A percentile compares a stretch with the other conserved stretches of the same genome.
These are phyloP conservation scores for Beauveria medogensis DNA, from an alignment of 2,329 filamentous ascomycete genomes.

Conservation along the genomic window DNA sequence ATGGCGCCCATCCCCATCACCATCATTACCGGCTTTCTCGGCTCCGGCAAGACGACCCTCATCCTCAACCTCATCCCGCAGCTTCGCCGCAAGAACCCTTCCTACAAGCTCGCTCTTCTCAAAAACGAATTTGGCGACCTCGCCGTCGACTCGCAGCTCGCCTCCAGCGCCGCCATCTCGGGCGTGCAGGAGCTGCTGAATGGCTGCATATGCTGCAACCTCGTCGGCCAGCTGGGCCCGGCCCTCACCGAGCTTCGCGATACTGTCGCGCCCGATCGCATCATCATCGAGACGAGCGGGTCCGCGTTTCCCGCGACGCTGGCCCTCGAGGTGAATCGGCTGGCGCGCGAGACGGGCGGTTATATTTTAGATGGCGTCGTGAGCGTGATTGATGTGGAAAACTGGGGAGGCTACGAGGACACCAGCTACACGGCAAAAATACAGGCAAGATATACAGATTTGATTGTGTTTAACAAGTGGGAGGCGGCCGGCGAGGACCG, in stretches of 20 bases:
- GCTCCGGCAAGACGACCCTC: conserved; percentile 91
- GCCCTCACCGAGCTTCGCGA: conserved; percentile 68
- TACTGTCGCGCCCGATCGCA: conserved; percentile 60
- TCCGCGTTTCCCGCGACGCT: conserved; percentile 82
- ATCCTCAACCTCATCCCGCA: conserved; percentile 92
- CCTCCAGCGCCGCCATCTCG: conserved; percentile 71
- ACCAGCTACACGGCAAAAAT: conserved; percentile 82
- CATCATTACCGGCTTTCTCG: conserved; percentile 92
- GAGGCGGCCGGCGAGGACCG: conserved; percentile 64
- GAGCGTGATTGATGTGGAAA: conserved; percentile 87
- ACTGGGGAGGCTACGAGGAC: conserved; percentile 89
- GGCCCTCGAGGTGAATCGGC: conserved; percentile 80
- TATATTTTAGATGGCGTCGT: conserved; percentile 83
- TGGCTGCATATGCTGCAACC: conserved; percentile 97
- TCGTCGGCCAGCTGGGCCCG: conserved; percentile 80
- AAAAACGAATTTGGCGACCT: conserved; percentile 98
- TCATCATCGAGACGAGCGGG: conserved; percentile 89
- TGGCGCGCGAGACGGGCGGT: conserved; percentile 57
- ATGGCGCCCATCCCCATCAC: conserved; percentile 79
- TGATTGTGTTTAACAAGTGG: conserved; percentile 93
- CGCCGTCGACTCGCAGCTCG: conserved; percentile 87
- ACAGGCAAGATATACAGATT: conserved; percentile 82
- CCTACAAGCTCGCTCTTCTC: conserved; percentile 83
- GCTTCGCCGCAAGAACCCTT: conserved; percentile 60
- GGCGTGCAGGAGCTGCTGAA: conserved; percentile 91